Conservation (phyloP, 495 filamentous ascomycete species). For the Xylaria nigripes region DNA sequence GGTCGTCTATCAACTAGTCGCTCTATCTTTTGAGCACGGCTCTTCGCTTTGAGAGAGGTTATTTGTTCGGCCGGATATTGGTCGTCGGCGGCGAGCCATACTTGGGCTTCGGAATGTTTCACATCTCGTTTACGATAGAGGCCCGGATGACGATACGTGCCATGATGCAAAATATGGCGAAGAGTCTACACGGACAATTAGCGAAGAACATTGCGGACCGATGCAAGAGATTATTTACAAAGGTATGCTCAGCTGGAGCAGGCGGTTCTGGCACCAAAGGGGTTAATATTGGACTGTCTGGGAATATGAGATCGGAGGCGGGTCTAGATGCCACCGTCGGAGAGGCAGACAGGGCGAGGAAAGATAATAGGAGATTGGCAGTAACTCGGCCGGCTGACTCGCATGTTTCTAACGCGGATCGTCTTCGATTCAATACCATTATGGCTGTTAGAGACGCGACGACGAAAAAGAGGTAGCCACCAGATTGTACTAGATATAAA, state of each 20-base stretch:
- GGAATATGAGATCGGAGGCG: constrained; percentile 24
- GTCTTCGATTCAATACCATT: constrained; percentile 37
- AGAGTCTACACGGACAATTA: constrained; percentile 48
- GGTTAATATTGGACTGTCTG: constrained; percentile 22
- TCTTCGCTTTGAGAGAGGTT: constrained; percentile 47
- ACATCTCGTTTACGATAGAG: constrained; percentile 72
- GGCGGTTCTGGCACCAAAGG: constrained; percentile 36
- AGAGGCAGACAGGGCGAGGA: constrained; percentile 48
- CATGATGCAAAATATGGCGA: constrained; percentile 87
- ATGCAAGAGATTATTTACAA: constrained; percentile 30
- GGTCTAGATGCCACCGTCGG: constrained; percentile 27
- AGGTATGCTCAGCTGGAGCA: constrained; percentile 38
- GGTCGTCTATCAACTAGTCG: constrained; percentile 72
- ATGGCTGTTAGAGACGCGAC: constrained; percentile 18
- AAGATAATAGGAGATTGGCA: constrained; percentile 50
- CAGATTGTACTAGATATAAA: constrained; percentile 1
- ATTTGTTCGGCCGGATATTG: constrained; percentile 39
- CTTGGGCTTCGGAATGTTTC: constrained; percentile 44
- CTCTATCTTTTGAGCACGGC: constrained; percentile 58
- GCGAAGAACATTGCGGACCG: neutral
- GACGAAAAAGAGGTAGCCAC: constrained; percentile 20
- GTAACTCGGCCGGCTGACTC: constrained; percentile 51
- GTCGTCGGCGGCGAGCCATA: constrained; percentile 61
- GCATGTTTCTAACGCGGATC: constrained; percentile 27
- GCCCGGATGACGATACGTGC: constrained; percentile 59